phyloP scores from a whole-genome alignment of 2,329 filamentous ascomycete genomes.

The Berkeleyomyces basicola region DNA sequence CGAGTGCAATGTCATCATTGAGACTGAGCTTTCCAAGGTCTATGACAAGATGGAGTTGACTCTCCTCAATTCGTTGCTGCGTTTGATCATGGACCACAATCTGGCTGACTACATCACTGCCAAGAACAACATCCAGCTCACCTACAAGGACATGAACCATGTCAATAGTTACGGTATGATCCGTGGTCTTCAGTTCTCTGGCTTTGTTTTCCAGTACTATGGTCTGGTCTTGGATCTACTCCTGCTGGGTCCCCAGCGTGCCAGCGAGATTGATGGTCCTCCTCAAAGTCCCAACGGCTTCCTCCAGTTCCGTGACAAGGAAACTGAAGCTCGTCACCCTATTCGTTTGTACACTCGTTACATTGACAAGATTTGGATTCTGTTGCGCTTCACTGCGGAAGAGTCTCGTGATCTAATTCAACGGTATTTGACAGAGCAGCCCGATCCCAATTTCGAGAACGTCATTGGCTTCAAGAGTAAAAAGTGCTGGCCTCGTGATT shows the following conservation, averaged over 20 bases:
- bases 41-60: slow-evolving; percentile 99
- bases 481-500: slow-evolving; percentile 98
- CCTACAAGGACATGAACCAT: slow-evolving; percentile 99
- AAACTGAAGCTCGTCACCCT: slow-evolving; percentile 82
- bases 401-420: slow-evolving; percentile 94
- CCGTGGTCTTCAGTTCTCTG: slow-evolving; percentile 91
- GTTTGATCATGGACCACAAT: slow-evolving; percentile 98
- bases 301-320: slow-evolving; percentile 84
- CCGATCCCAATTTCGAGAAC: slow-evolving; percentile 97
- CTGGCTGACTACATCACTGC: slow-evolving; percentile 97
- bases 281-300: slow-evolving; percentile 94
- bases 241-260: slow-evolving; percentile 79
- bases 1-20: slow-evolving; percentile 96
- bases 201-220: slow-evolving; percentile 98
- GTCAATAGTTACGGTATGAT: slow-evolving; percentile 99
- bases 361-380: slow-evolving; percentile 97
- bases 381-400: slow-evolving; percentile 82
- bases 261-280: slow-evolving; percentile 93
- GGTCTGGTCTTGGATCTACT: slow-evolving; percentile 88
- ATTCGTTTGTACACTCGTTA: slow-evolving; percentile 97
- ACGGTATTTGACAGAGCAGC: slow-evolving; percentile 92
- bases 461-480: slow-evolving; percentile 99
- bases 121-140: slow-evolving; percentile 98
- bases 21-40: slow-evolving; percentile 96
- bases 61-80: slow-evolving; percentile 76